phyloP scores from a whole-genome alignment of 345 rosid genomes.

The Isatis tinctoria region DNA sequence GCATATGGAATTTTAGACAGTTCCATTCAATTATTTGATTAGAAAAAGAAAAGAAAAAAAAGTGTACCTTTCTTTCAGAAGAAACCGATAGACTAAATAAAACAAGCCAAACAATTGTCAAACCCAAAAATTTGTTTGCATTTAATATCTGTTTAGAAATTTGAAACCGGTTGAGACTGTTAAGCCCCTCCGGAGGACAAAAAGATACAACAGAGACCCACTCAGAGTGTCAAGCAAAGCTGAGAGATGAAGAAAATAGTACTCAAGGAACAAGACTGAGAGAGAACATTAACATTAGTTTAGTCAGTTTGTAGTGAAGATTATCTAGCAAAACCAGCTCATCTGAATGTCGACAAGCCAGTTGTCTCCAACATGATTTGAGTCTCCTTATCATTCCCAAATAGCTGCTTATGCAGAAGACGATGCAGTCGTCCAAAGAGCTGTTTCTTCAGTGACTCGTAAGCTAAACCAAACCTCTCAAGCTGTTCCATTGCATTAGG shows the following conservation, averaged over 20 bases:
- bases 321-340: constrained; percentile 17
- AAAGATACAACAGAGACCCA: constrained; percentile 2
- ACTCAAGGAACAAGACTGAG: background rate
- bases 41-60: background rate
- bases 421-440: constrained; percentile 61
- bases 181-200: background rate
- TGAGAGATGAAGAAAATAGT: background rate
- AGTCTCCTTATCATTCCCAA: constrained; percentile 34
- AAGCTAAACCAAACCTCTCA: constrained; percentile 64
- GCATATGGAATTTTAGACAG: constrained; percentile 26
- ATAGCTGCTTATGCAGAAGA: constrained; percentile 51
- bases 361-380: constrained; percentile 27
- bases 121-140: background rate
- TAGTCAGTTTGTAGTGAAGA: constrained; percentile 12
- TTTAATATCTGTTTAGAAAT: background rate
- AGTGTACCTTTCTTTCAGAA: background rate
- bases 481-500: constrained; percentile 82
- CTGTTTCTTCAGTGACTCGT: constrained; percentile 66
- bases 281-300: constrained; percentile 8
- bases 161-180: background rate
- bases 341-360: constrained; percentile 18
- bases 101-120: background rate
- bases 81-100: background rate
- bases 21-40: constrained; percentile 23
- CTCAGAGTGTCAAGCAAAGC: constrained; percentile 5